Conservation (phyloP, 2,329 filamentous ascomycete species). For the Arthrobotrys musiformis region DNA sequence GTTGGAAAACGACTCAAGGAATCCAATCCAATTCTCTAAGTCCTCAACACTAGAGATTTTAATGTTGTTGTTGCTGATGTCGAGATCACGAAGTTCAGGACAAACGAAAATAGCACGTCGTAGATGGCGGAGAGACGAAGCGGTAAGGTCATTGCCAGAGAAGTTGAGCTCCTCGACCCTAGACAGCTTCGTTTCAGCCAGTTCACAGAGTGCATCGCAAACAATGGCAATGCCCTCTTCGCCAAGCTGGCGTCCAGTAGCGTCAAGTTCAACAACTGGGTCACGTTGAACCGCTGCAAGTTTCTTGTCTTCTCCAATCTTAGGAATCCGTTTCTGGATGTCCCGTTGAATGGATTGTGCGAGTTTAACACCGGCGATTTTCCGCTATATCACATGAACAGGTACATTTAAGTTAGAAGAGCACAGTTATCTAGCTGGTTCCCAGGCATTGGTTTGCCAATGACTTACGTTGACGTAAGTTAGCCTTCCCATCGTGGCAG, state of each 20-base stretch:
- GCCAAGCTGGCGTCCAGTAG: slow-evolving; percentile 46
- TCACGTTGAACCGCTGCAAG: slow-evolving; percentile 51
- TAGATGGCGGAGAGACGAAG: slow-evolving; percentile 28
- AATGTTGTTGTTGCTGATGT: slow-evolving; percentile 42
- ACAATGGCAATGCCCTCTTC: slow-evolving; percentile 39
- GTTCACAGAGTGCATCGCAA: slow-evolving; percentile 35
- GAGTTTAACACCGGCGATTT: slow-evolving; percentile 44
- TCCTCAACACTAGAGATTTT: slow-evolving; percentile 15
- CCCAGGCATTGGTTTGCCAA: neutral
- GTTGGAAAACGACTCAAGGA: slow-evolving; percentile 23
- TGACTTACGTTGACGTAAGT: slow-evolving; percentile 49
- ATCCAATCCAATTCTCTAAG: slow-evolving; percentile 35
- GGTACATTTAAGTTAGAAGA: neutral
- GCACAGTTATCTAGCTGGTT: neutral
- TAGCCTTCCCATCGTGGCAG: slow-evolving; percentile 32
- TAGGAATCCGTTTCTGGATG: slow-evolving; percentile 51
- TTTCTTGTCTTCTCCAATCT: slow-evolving; percentile 48
- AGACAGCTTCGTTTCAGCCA: slow-evolving; percentile 23
- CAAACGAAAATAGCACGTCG: slow-evolving; percentile 42
- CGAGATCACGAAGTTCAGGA: slow-evolving; percentile 40
- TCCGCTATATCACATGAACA: slow-evolving; percentile 11
- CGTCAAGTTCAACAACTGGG: slow-evolving; percentile 39
- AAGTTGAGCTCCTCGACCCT: slow-evolving; percentile 47
- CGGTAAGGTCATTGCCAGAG: slow-evolving; percentile 40
- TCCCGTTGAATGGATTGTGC: slow-evolving; percentile 50